Evolutionary conservation across 2,329 filamentous ascomycete genomes (phyloP).

Genomic region (Aspergillus neotritici): DNA sequence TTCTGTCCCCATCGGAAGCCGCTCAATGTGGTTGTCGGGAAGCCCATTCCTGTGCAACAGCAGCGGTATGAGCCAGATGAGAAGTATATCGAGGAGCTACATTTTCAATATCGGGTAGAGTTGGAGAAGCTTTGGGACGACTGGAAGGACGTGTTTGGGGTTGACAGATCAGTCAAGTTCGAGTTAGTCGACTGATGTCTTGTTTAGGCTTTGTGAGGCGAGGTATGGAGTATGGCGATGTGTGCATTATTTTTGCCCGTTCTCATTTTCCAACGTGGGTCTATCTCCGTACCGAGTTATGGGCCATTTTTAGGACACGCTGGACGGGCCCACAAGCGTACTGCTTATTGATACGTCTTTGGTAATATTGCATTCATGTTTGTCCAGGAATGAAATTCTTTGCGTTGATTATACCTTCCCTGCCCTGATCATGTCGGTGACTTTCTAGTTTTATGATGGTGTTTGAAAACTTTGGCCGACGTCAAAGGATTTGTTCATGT

Average conservation of each 20-base stretch:
- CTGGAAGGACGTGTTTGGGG: slow-evolving; percentile 27
- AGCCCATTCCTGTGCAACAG: slow-evolving; percentile 61
- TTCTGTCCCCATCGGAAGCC: slow-evolving; percentile 73
- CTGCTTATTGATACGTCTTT: too few species aligned
- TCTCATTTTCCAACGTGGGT: background rate
- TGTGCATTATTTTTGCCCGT: background rate
- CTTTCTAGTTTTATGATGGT: too few species aligned
- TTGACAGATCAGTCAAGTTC: slow-evolving; percentile 22
- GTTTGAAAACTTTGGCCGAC: too few species aligned
- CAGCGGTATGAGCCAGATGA: slow-evolving; percentile 54
- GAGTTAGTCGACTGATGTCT: slow-evolving; percentile 17
- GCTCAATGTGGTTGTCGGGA: slow-evolving; percentile 77
- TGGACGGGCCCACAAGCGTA: too few species aligned
- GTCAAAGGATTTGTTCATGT: too few species aligned
- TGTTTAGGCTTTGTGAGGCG: background rate
- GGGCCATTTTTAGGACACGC: too few species aligned
- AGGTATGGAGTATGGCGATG: background rate
- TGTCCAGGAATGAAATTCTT: too few species aligned
- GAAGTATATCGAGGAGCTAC: slow-evolving; percentile 67
- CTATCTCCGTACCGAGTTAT: background rate
- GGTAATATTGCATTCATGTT: too few species aligned
- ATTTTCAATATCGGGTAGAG: slow-evolving; percentile 62
- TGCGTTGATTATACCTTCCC: too few species aligned
- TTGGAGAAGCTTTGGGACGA: slow-evolving; percentile 23
- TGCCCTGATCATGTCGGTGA: too few species aligned